Evolutionary conservation across 345 rosid genomes (phyloP).

Genomic region (Salix koriyanagi): DNA sequence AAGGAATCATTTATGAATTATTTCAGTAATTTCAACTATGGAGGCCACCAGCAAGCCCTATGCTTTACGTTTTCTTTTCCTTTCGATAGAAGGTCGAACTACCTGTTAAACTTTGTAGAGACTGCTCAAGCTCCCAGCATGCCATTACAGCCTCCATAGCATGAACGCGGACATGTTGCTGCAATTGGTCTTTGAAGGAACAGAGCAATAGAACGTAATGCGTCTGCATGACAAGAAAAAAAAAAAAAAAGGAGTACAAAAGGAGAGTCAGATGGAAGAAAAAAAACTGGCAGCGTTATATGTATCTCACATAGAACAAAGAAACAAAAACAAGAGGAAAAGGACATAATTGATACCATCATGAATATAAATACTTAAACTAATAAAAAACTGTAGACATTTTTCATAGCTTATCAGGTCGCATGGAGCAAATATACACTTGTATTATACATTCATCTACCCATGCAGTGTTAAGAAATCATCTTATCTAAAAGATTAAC

Average conservation of each 20-base stretch:
- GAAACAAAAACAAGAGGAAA: background rate
- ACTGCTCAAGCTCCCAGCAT: conserved; percentile 79
- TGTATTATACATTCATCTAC: background rate
- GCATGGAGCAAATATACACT: conserved; percentile 1
- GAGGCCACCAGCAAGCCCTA: background rate
- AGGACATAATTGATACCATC: background rate
- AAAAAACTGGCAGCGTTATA: background rate
- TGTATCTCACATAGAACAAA: background rate
- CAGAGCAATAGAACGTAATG: conserved; percentile 71
- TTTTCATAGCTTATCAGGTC: background rate
- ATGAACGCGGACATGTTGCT: conserved; percentile 81
- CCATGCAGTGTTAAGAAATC: background rate
- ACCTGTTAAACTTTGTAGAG: conserved; percentile 72
- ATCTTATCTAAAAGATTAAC: too few relatives aligned
- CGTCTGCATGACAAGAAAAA: conserved; percentile 43
- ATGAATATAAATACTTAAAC: background rate
- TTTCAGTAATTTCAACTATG: background rate
- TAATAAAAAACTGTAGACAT: background rate
- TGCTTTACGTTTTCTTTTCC: background rate
- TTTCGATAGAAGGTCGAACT: background rate
- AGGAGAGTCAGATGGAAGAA: conserved; percentile 5
- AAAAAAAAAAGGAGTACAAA: conserved; percentile 2
- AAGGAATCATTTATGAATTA: background rate
- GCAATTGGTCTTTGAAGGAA: conserved; percentile 77
- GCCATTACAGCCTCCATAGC: conserved; percentile 93